Percentiles rank a stretch among this genome's conserved stretches.
Evolutionary conservation across 805 yeast genomes (phyloP).

Genomic region (Metschnikowia aberdeeniae): DNA sequence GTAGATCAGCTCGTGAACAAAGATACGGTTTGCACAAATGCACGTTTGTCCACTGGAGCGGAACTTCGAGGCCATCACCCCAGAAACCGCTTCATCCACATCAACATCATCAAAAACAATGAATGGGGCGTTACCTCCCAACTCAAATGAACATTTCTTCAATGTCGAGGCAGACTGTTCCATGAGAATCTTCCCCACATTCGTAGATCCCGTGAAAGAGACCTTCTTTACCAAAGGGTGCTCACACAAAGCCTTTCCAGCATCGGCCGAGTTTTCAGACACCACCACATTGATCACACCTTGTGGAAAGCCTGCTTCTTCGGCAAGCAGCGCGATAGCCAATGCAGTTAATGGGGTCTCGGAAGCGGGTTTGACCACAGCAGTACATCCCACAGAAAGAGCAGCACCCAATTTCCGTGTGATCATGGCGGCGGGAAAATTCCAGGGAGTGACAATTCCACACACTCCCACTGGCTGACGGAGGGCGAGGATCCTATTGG

Average conservation of each 20-base stretch:
- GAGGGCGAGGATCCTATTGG: slow-evolving; percentile 51
- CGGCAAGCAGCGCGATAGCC: slow-evolving; percentile 58
- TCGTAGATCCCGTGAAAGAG: slow-evolving; percentile 20
- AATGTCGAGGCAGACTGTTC: slow-evolving; percentile 15
- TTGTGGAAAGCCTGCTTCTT: slow-evolving; percentile 66
- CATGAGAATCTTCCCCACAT: slow-evolving; percentile 20
- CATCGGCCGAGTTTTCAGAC: slow-evolving; percentile 42
- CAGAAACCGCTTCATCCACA: slow-evolving; percentile 18
- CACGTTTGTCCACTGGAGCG: slow-evolving; percentile 21
- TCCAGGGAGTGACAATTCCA: slow-evolving; percentile 81
- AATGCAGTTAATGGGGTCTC: slow-evolving; percentile 74
- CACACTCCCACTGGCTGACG: slow-evolving; percentile 81
- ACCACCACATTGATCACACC: slow-evolving; percentile 63
- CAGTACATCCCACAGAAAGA: slow-evolving; percentile 74
- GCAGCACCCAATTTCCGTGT: slow-evolving; percentile 74
- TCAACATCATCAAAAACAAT: slow-evolving; percentile 20
- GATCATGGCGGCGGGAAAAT: slow-evolving; percentile 78
- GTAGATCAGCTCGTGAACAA: slow-evolving; percentile 17
- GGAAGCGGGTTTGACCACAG: slow-evolving; percentile 71
- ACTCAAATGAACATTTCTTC: slow-evolving; percentile 19
- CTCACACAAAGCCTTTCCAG: slow-evolving; percentile 50
- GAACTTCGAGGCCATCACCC: slow-evolving; percentile 19
- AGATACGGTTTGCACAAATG: slow-evolving; percentile 20
- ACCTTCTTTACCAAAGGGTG: slow-evolving; percentile 24
- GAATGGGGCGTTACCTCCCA: slow-evolving; percentile 22